A percentile compares a stretch with the other conserved stretches of the same genome.
phyloP scores from a whole-genome alignment of 805 yeast genomes.

The Kodamaea restingae region DNA sequence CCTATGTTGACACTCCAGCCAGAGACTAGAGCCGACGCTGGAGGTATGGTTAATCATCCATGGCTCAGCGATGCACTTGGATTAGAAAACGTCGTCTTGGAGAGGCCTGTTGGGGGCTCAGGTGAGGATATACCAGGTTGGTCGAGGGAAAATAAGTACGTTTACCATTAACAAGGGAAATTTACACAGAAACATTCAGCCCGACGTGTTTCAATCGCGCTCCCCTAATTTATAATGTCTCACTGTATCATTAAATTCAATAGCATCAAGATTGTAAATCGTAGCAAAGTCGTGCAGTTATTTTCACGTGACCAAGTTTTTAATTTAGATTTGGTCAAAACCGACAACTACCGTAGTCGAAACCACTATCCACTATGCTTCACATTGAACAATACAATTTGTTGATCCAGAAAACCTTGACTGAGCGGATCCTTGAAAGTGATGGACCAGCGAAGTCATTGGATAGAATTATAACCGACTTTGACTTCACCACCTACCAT shows the following conservation, averaged over 20 bases:
- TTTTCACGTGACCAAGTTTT: not conserved
- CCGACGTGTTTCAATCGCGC: no score
- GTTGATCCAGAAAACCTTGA: constrained; percentile 73
- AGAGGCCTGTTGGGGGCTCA: constrained; percentile 70
- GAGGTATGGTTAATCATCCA: constrained; percentile 85
- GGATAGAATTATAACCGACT: constrained; percentile 89
- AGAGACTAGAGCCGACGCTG: constrained; percentile 85
- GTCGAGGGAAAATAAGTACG: constrained; percentile 50
- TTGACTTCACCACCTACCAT: constrained; percentile 93
- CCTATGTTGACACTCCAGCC: constrained; percentile 88
- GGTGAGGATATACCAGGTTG: constrained; percentile 93
- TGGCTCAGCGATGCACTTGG: constrained; percentile 81
- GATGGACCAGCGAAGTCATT: constrained; percentile 39
- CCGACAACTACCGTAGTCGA: not conserved
- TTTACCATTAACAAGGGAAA: constrained; percentile 3
- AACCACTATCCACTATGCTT: constrained; percentile 48
- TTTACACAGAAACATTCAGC: no score
- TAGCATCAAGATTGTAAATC: not conserved
- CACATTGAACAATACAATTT: constrained; percentile 83
- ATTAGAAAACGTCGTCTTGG: constrained; percentile 63
- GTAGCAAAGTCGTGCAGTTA: not conserved
- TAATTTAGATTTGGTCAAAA: not conserved
- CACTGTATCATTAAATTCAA: not conserved
- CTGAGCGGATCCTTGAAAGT: constrained; percentile 56
- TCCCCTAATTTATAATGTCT: no score